Evolutionary conservation across 1,284 basidiomycete genomes (phyloP), one percentile per base, ranked within the genome.

Genomic region (Ceratobasidium sp.): DNA sequence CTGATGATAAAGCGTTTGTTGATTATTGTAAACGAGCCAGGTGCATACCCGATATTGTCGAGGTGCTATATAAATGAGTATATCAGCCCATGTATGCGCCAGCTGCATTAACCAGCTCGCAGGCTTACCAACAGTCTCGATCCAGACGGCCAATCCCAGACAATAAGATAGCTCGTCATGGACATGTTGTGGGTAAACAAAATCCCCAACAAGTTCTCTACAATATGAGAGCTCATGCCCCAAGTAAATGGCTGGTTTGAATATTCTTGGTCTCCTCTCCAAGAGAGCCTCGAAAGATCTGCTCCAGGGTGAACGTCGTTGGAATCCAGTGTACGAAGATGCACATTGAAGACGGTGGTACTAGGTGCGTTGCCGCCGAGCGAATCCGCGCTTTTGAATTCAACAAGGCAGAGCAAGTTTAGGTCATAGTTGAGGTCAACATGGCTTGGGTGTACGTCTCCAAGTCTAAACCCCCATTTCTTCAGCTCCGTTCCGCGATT

Each of bases 61-160:
- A 62, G 15, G 7, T 62, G 38, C 61, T 62, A 62, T 1, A n/a
- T 3, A 42, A 10, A 20, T 10, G 33, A 23, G n/a, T 9, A 3
- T 42, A 33, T 61, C 42, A 62, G 20, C 38, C 9, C 13, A 23
- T 23, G 61, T 17, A 44, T 62, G 13, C 38, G 3, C 38, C 46
- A 48, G 17, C 17, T 17, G 4, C 33, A 20, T 13, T 12, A 28
- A 15, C 6, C 13, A 40, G n/a, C 12, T 5, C 20, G n/a, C 17
- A 10, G 48, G 23, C 69, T 46, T 20, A 71, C 69, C 12, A 57
- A 33, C n/a, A 71, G n/a, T 10, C 44, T 20, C 2, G 23, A 42
- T 6, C 69, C 69, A 28, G 52, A 44, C n/a, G 56, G 38, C 69
- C 69, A 71, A 61, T 71, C 69, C 69, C 69, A 71, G n/a, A 71